phyloP scores from a whole-genome alignment of 192 early-diverging fungal genomes.

The Podila epicladia region DNA sequence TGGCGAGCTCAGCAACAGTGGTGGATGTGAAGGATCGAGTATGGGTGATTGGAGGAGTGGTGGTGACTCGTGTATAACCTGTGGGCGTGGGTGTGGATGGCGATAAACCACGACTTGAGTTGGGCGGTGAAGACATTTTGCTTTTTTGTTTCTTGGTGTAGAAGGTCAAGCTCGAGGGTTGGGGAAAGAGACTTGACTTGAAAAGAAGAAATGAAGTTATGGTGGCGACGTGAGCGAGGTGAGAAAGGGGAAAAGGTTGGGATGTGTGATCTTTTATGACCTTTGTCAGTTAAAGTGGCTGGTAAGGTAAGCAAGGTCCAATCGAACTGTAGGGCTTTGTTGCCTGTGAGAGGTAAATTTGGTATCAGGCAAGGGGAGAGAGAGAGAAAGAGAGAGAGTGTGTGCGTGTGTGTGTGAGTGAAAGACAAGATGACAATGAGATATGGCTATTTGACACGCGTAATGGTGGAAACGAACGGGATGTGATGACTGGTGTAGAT shows the following conservation, averaged over 20 bases:
- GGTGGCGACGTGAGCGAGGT: background rate
- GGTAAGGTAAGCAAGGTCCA: too few relatives aligned
- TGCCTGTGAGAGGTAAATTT: background rate
- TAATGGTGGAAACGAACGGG: too few relatives aligned
- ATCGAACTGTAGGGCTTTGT: too few relatives aligned
- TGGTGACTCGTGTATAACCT: background rate
- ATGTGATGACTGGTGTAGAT: too few relatives aligned
- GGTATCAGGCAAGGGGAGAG: background rate
- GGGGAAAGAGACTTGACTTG: background rate
- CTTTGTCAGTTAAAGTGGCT: too few relatives aligned
- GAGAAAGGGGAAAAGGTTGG: background rate
- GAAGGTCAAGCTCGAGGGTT: background rate
- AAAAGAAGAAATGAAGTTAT: too few relatives aligned
- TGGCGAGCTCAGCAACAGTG: slow-evolving; percentile 29
- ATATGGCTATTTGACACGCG: too few relatives aligned
- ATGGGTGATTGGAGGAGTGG: background rate
- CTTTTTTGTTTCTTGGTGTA: background rate
- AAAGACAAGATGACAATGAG: background rate
- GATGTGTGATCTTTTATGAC: too few relatives aligned
- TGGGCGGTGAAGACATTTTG: background rate
- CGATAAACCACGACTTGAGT: background rate
- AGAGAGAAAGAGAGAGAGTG: too few relatives aligned
- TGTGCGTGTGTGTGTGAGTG: too few relatives aligned
- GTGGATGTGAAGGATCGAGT: slow-evolving; percentile 11
- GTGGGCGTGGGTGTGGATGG: background rate